phyloP scores from a whole-genome alignment of 2,329 filamentous ascomycete species.

The Sporothrix euskadiensis region DNA sequence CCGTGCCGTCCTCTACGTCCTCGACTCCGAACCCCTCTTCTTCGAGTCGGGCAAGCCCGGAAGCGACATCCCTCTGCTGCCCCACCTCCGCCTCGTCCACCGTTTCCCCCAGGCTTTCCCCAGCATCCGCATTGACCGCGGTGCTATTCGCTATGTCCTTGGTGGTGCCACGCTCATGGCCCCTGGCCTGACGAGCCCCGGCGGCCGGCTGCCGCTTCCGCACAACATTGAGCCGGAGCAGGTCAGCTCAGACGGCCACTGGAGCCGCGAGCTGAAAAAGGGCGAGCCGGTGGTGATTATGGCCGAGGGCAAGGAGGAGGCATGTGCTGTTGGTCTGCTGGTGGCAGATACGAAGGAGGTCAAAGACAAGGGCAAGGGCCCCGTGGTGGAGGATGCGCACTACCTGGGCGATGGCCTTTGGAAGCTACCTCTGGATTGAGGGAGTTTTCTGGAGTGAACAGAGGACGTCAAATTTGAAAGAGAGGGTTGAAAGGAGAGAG shows the following conservation, averaged over 20 bases:
- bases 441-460: neutral
- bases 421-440: conserved; percentile 61
- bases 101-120: conserved; percentile 83
- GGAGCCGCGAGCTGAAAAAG: conserved; percentile 69
- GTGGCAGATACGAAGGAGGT: conserved; percentile 87
- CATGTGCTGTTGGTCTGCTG: conserved; percentile 82
- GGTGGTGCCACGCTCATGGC: conserved; percentile 95
- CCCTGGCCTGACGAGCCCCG: conserved; percentile 81
- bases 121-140: conserved; percentile 85
- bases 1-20: conserved; percentile 82
- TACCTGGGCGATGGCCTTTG: conserved; percentile 93
- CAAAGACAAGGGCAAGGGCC: conserved; percentile 90
- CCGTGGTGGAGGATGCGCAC: conserved; percentile 90
- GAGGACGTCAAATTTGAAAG: neutral
- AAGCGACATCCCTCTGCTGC: conserved; percentile 61
- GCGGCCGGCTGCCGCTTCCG: conserved; percentile 72
- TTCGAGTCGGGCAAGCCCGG: conserved; percentile 69
- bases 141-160: conserved; percentile 94
- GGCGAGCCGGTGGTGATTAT: conserved; percentile 85
- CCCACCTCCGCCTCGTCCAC: conserved; percentile 87
- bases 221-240: conserved; percentile 36
- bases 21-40: conserved; percentile 78
- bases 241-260: conserved; percentile 53
- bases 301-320: conserved; percentile 91
- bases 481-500: neutral